These are phyloP conservation scores for Candida montana DNA, from an alignment of 805 yeast species.

Conservation along the genomic window DNA sequence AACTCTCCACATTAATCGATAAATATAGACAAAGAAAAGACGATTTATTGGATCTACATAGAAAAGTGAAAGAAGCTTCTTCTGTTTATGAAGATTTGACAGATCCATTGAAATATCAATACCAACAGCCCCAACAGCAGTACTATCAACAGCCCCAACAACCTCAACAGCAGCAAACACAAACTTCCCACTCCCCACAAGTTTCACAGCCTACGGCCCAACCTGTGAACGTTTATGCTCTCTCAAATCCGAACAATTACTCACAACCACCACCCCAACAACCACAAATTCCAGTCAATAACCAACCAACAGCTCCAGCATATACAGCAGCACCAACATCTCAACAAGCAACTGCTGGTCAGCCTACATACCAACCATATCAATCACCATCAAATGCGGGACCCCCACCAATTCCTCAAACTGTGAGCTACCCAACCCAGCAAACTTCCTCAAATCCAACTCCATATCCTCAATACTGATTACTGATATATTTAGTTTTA, in stretches of 20 bases:
- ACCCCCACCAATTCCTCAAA: slow-evolving; percentile 10
- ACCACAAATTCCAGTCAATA: slow-evolving; percentile 1
- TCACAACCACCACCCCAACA: not conserved
- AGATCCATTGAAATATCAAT: slow-evolving; percentile 36
- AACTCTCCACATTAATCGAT: slow-evolving; percentile 69
- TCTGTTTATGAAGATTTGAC: slow-evolving; percentile 62
- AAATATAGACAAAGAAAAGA: slow-evolving; percentile 72
- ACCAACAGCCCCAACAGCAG: slow-evolving; percentile 22
- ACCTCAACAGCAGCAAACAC: slow-evolving; percentile 38
- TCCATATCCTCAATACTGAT: slow-evolving; percentile 9
- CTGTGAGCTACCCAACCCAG: not conserved
- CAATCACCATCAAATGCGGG: not conserved
- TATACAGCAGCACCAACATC: not conserved
- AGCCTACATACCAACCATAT: not conserved
- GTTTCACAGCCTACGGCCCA: not conserved
- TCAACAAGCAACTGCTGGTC: slow-evolving; percentile 1
- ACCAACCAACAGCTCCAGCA: not conserved
- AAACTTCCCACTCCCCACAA: slow-evolving; percentile 15
- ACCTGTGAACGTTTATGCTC: no score
- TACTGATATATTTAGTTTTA: not conserved
- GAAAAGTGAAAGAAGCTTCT: slow-evolving; percentile 65
- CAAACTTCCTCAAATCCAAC: not conserved
- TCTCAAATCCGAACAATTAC: no score
- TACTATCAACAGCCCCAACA: slow-evolving; percentile 27
- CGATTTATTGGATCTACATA: slow-evolving; percentile 67